Percentiles rank a stretch among this genome's conserved stretches.
Conservation (phyloP, 106 monocot species). For the Phalaenopsis aphrodite region DNA sequence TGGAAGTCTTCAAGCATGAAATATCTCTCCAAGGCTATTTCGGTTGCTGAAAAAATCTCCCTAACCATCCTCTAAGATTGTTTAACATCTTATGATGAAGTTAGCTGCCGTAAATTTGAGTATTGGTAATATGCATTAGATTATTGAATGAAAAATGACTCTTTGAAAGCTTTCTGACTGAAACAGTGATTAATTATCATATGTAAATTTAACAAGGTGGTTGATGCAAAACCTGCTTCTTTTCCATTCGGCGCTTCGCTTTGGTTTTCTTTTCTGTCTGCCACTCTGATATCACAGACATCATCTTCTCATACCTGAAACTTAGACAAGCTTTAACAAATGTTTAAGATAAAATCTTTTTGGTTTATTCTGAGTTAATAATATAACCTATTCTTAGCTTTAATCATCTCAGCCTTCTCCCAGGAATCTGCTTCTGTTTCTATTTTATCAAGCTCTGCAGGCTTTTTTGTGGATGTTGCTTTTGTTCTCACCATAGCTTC, state of each 20-base stretch:
- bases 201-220: background rate
- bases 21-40: too few species aligned
- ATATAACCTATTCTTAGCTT: constrained; percentile 13
- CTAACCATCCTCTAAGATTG: too few species aligned
- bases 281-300: constrained; percentile 23
- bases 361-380: background rate
- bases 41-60: too few species aligned
- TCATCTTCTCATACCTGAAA: constrained; percentile 17
- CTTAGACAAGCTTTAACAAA: background rate
- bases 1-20: too few species aligned
- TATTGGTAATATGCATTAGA: background rate
- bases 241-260: constrained; percentile 13
- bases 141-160: background rate
- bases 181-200: constrained; percentile 2
- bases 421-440: constrained; percentile 17
- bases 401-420: constrained; percentile 23
- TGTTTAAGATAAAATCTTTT: background rate
- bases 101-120: background rate
- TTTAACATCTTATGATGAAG: background rate
- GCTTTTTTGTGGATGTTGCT: constrained; percentile 5
- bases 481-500: constrained; percentile 2
- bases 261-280: constrained; percentile 21
- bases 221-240: constrained; percentile 12
- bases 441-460: background rate
- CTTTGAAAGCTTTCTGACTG: background rate